Evolutionary conservation across 1,284 basidiomycete species (phyloP), one percentile per base, ranked within the genome.

Genomic region (Fomes fomentarius): DNA sequence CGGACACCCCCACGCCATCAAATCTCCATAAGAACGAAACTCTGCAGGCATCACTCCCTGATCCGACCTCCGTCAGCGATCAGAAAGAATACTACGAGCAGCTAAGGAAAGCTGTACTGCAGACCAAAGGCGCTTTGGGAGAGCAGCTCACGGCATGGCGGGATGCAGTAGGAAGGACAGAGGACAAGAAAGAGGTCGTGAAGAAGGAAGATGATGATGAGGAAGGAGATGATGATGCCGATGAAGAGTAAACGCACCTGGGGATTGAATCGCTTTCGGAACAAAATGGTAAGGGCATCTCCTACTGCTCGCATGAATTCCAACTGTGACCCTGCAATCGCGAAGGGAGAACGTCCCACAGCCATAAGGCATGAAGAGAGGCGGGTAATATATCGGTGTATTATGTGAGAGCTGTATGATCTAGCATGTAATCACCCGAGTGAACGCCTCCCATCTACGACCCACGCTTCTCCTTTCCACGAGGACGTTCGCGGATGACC

Each of bases 401-500:
- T 63, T 61, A 57, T 56, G 50, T 55, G 50, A 57, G 52, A 35
- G 31, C 26, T 62, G 55, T 56, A 63, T 47, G 43, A 48, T 54
- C 38, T 54, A 37, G 56, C 51, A 44, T 43, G 41, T 42, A 39
- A 44, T 30, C 26, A 41, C 44, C 39, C 34, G 37, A 17, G 28
- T 24, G 26, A 31, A 6, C 21, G n/a, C 24, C 47, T 39, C 46
- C 47, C 61, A 43, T 56, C 52, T 65, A 65, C 43, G 52, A 56
- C 45, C 63, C 56, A 7, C 69, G 66, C 72, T 88, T 92, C 68
- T 93, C 89, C 70, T 87, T 87, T 47, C 93, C 92, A 63, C 94
- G 79, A 26, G 94, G 94, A 41, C 94, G 81, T 73, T 96, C 92
- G 57, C 86, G 85, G 63, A 98, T 76, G 48, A 98, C 95, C 87